These are phyloP conservation scores for Aspergillus felis DNA, from an alignment of 2,329 filamentous ascomycete genomes.

Conservation along the genomic window DNA sequence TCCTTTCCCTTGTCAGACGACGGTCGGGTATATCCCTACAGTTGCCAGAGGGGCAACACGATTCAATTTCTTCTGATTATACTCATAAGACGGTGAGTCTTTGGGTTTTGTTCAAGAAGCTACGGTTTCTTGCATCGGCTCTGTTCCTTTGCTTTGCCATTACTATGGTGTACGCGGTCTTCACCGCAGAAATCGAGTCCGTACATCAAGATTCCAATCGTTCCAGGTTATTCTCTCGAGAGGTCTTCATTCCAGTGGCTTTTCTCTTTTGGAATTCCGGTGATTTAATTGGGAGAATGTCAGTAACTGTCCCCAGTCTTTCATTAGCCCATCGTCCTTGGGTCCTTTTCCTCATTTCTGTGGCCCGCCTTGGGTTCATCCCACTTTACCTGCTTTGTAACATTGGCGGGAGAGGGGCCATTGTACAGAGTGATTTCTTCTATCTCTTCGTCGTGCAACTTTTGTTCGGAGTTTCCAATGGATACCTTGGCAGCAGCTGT, in stretches of 20 bases:
- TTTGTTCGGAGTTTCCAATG: conserved; percentile 78
- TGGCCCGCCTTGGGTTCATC: conserved; percentile 66
- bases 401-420: conserved; percentile 69
- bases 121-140: conserved; percentile 72
- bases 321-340: conserved; percentile 59
- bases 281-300: conserved; percentile 72
- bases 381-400: conserved; percentile 91
- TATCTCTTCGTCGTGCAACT: conserved; percentile 82
- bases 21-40: conserved; percentile 10
- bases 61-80: conserved; percentile 14
- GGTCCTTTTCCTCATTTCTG: conserved; percentile 62
- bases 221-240: conserved; percentile 60
- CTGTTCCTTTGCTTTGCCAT: conserved; percentile 77
- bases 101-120: conserved; percentile 66
- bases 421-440: conserved; percentile 76
- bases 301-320: conserved; percentile 57
- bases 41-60: conserved; percentile 22
- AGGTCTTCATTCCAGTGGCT: conserved; percentile 80
- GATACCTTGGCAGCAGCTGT: conserved; percentile 77
- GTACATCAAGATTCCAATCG: conserved; percentile 37
- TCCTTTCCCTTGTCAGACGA: conserved; percentile 66
- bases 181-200: conserved; percentile 66
- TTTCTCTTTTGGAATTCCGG: conserved; percentile 94
- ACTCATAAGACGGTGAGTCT: conserved; percentile 55
- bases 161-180: conserved; percentile 94